Evolutionary conservation across 2,329 filamentous ascomycete genomes (phyloP).

Genomic region (Plenodomus biglobosus): DNA sequence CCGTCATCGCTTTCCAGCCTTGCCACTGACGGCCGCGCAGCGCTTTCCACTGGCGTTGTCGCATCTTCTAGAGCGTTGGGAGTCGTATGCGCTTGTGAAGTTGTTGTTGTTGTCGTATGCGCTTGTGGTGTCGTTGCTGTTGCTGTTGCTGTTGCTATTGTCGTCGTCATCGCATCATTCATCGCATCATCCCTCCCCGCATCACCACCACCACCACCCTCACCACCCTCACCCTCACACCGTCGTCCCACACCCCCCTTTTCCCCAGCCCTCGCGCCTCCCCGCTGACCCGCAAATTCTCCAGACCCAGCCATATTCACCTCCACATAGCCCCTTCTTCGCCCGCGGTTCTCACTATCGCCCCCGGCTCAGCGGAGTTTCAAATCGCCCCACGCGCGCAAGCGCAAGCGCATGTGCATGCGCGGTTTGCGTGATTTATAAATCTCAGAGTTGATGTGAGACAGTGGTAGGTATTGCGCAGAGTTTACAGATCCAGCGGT

Average conservation of each 20-base stretch:
- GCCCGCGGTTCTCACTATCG: too few relatives aligned
- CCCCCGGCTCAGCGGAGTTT: too few relatives aligned
- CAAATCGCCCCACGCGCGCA: too few relatives aligned
- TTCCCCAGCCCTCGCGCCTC: conserved; percentile 4
- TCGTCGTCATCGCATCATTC: conserved; percentile 12
- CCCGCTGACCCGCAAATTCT: too few relatives aligned
- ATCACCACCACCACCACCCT: conserved; percentile 18
- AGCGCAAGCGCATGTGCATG: too few relatives aligned
- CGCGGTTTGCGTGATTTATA: too few relatives aligned
- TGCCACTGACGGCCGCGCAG: conserved; percentile 28
- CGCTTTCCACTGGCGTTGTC: conserved; percentile 16
- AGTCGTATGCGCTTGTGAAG: conserved; percentile 7
- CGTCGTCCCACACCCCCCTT: not conserved
- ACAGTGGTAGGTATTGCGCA: too few relatives aligned
- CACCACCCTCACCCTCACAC: conserved; percentile 1
- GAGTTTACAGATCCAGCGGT: too few relatives aligned
- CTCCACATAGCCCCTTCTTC: too few relatives aligned
- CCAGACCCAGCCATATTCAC: too few relatives aligned
- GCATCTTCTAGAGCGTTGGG: conserved; percentile 5
- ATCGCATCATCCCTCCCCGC: too few relatives aligned
- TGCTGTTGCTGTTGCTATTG: conserved; percentile 11
- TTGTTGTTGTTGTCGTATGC: not conserved
- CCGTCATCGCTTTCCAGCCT: conserved; percentile 32
- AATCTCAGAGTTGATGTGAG: too few relatives aligned
- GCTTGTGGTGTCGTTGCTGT: conserved; percentile 17